These are phyloP conservation scores for Sorghum bicolor DNA, from an alignment of 176 grass and related monocot genomes.

Conservation along the genomic window Sorghum_bicolor_NCBIv3 NC_012876.2:27549501-27550000, in stretches of 20 bases:
- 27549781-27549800: constrained; percentile 82
- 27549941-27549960: constrained; percentile 14
- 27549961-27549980: constrained; percentile 25
- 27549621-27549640: neutral
- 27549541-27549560: constrained; percentile 23
- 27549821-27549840: constrained; percentile 14
- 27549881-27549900: constrained; percentile 86
- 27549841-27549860: constrained; percentile 32
- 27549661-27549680: neutral
- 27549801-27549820: constrained; percentile 30
- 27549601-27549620: neutral
- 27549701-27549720: constrained; percentile 57
- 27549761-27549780: constrained; percentile 91
- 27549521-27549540: constrained; percentile 95
- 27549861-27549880: constrained; percentile 37
- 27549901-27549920: constrained; percentile 82
- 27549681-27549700: neutral
- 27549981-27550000: constrained; percentile 29
- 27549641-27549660: neutral
- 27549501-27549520: constrained; percentile 85
- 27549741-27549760: constrained; percentile 92
- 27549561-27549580: neutral
- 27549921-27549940: constrained; percentile 76
- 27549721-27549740: constrained; percentile 96
- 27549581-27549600: neutral